These are phyloP conservation scores for Acanthamoeba royreba DNA, from an alignment of 208 protist species.

Conservation along the genomic window DNA sequence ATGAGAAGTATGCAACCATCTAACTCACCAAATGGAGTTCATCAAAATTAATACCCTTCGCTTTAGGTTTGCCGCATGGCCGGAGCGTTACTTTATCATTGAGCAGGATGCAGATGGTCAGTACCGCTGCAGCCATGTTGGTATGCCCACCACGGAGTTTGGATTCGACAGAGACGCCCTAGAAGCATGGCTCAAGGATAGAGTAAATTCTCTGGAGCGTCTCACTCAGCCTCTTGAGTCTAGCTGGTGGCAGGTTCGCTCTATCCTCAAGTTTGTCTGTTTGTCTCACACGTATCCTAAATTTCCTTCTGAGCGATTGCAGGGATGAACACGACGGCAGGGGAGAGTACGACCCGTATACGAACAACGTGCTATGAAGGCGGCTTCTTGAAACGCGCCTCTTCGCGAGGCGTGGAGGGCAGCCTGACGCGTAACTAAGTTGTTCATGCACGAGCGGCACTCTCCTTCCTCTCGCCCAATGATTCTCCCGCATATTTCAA, in stretches of 20 bases:
- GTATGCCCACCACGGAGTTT: background rate
- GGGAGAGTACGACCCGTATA: background rate
- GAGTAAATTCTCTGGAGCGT: background rate
- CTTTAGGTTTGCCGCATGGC: background rate
- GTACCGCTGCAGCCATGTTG: background rate
- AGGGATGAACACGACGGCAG: background rate
- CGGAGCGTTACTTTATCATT: background rate
- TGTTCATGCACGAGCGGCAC: too few relatives aligned
- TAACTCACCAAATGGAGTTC: background rate
- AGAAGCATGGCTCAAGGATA: background rate
- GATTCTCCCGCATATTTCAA: too few relatives aligned
- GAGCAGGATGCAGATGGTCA: background rate
- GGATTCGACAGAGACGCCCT: background rate
- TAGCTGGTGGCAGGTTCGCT: background rate
- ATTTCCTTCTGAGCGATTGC: too few relatives aligned
- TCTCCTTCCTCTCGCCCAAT: too few relatives aligned
- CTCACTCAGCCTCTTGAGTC: background rate
- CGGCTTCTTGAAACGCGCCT: background rate
- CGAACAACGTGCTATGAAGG: background rate
- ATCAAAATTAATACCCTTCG: background rate
- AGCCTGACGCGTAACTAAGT: too few relatives aligned
- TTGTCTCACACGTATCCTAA: too few relatives aligned
- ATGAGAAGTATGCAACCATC: background rate
- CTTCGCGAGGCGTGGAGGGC: background rate
- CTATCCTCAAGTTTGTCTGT: too few relatives aligned